Evolutionary conservation across 2,329 filamentous ascomycete genomes (phyloP), one percentile per base, ranked within the genome.

Genomic region (Fusarium sp.): DNA sequence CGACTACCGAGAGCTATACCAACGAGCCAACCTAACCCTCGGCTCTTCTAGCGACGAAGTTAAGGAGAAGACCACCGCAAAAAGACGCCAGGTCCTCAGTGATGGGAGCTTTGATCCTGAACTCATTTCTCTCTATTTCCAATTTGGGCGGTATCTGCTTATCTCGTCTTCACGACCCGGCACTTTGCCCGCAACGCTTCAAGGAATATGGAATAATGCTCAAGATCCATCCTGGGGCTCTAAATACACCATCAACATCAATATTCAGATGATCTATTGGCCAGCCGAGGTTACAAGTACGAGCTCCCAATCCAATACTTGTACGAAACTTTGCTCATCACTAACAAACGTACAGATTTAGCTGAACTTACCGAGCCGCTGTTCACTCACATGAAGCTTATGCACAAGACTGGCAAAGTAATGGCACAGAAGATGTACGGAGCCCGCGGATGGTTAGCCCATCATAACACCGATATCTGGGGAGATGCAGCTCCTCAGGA

Each of bases 401-500:
- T 50, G 54, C 34, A 49, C 45, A 48, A 49, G 45, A 46, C 38
- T 1, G 48, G 56, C 7, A 46, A 52, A 17, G n/a, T 5, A 17
- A 44, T 38, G 22, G 56, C 48, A 46, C 31, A 33, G 9, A 53
- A 45, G 1, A 58, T 58, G 48, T 43, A 38, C n/a, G 20, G 52
- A 18, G 56, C 56, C 17, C 40, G 39, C 8, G 55, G 46, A 20
- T 58, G 50, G 50, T 28, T 53, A 7, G 50, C 50, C 2, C 50
- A 53, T 26, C 55, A 52, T 9, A 58, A 58, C 39, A 50, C 46
- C 8, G 55, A 58, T 34, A 43, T 58, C 4, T 51, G 46, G 46
- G 55, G 46, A 17, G 55, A 45, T 20, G 38, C 48, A 18, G 56
- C 56, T 13, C 50, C 50, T 15, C 40, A 55, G 8, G 52, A 46